Evolutionary conservation across 2,329 filamentous ascomycete genomes (phyloP).

Genomic region (Penicillium paneum): DNA sequence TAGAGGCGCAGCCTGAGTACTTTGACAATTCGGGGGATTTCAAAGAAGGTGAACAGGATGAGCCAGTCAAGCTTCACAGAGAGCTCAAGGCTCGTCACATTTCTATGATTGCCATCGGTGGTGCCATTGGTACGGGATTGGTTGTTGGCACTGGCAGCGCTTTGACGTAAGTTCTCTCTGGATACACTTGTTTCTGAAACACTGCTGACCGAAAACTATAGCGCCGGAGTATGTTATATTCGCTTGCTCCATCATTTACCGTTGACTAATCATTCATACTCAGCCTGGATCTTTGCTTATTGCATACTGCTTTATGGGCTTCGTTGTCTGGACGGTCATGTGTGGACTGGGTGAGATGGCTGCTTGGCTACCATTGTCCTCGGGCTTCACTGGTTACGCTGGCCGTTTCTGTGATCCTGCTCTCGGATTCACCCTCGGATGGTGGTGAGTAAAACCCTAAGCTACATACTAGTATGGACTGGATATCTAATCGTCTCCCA

Average conservation of each 20-base stretch:
- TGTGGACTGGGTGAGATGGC: conserved; percentile 44
- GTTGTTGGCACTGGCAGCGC: conserved; percentile 36
- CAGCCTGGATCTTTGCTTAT: conserved; percentile 36
- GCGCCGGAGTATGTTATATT: conserved; percentile 4
- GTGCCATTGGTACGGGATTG: conserved; percentile 38
- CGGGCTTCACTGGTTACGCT: conserved; percentile 41
- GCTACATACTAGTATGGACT: conserved; percentile 26
- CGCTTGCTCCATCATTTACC: not conserved
- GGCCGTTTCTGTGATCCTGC: conserved; percentile 47
- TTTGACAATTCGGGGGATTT: not conserved
- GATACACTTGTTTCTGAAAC: too few species aligned
- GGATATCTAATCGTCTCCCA: not conserved
- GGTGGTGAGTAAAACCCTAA: conserved; percentile 39
- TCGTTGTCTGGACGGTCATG: conserved; percentile 33
- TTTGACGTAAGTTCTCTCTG: not conserved
- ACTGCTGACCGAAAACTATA: not conserved
- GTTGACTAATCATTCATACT: conserved; percentile 20
- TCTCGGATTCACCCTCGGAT: conserved; percentile 43
- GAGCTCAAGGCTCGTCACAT: conserved; percentile 13
- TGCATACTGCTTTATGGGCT: conserved; percentile 33
- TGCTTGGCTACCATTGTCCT: conserved; percentile 40
- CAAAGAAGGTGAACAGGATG: conserved; percentile 5
- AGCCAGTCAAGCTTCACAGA: conserved; percentile 5
- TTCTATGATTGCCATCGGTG: conserved; percentile 38
- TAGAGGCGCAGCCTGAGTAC: conserved; percentile 9